Percentiles rank a stretch among this genome's conserved stretches.
These are phyloP conservation scores for Euphorbia lathyris DNA, from an alignment of 345 rosid genomes.

Conservation along the genomic window DNA sequence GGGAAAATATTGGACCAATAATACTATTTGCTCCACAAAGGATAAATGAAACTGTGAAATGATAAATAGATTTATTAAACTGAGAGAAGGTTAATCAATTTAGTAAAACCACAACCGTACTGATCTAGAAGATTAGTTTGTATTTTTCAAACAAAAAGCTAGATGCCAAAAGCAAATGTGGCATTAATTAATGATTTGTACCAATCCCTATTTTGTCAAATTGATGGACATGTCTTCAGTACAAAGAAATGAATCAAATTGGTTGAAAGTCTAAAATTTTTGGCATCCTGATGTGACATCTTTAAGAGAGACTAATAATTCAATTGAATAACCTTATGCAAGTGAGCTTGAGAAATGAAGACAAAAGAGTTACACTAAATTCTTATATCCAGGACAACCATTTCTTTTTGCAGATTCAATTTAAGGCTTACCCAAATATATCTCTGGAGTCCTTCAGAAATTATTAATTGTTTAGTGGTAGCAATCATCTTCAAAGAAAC, in stretches of 20 bases:
- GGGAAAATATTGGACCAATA: not conserved
- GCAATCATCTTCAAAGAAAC: not conserved
- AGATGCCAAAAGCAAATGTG: not conserved
- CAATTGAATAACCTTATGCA: not conserved
- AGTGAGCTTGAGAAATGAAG: not conserved
- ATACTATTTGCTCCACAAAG: not conserved
- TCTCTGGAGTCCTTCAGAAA: not conserved
- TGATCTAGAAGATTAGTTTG: not conserved
- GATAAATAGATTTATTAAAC: not conserved
- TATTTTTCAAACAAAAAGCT: not conserved
- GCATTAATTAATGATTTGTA: too few relatives aligned
- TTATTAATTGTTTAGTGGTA: not conserved
- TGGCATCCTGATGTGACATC: not conserved
- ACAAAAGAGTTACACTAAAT: not conserved
- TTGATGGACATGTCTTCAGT: not conserved
- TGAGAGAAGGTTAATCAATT: not conserved
- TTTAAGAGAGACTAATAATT: not conserved
- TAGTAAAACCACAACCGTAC: not conserved
- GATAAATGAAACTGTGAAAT: not conserved
- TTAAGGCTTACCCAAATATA: not conserved
- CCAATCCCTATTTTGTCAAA: not conserved
- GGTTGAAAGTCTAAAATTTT: not conserved
- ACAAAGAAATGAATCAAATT: slow-evolving; percentile 1
- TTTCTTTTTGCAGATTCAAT: not conserved
- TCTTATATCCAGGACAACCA: not conserved